Evolutionary conservation across 352 stramenopile genomes (phyloP), one percentile per base, ranked within the genome.

Genomic region (Globisporangium carolinianum): DNA sequence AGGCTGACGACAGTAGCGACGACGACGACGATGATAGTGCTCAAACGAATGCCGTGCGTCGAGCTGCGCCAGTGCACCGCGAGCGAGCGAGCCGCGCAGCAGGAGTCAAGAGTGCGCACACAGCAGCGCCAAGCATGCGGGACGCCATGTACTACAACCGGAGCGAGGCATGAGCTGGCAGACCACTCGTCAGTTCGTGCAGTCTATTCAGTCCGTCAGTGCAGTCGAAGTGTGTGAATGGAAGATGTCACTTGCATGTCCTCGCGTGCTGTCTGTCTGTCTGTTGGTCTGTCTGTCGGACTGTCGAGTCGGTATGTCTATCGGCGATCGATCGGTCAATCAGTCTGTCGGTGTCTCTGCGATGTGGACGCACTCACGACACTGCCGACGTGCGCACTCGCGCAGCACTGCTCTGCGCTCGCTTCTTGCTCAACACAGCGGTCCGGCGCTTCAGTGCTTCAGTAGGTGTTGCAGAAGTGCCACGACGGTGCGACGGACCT

Each of bases 121-220:
- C 24, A 24, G 24, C 24, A 24, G 1, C 24, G 24, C 24, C 24
- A 2, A 2, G 24, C 9, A 51, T 51, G 46, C 45, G 51, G 11
- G 50, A 63, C 11, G 36, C 43, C 12, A 53, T 59, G 58, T 50
- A 55, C 38, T 55, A 48, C 51, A 54, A 59, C 37, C 38, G 43
- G 18, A 63, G 54, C 37, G 58, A 63, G 38, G 58, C 51, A 24
- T 63, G 50, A 54, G 11, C 39, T 5, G 14, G 2, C 9, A 14
- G 8, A 15, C 10, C 18, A 5, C 24, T 36, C 8, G 15, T 46
- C 4, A 5, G 32, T 15, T 7, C 12, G 6, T 47, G 42, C 38
- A 42, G 24, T 24, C 24, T 24, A 24, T 24, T 24, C 24, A 24
- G 24, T 24, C 24, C 24, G 24, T 24, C 24, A 47, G 10, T n/a